Evolutionary conservation across 257 asterid species (phyloP).

Genomic region (Fraxinus cuspidata): DNA sequence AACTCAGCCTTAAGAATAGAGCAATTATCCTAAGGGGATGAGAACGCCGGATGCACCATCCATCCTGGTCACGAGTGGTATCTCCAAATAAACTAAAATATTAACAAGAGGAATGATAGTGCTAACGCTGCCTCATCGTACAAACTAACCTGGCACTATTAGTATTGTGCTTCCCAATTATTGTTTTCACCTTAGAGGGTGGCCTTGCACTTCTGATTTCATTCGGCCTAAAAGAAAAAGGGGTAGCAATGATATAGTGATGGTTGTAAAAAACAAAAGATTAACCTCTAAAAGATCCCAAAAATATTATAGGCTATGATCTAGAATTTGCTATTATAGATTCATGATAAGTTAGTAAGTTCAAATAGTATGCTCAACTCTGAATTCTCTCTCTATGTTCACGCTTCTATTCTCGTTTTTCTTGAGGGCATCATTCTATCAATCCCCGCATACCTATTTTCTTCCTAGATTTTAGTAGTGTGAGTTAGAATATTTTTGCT

Average conservation of each 20-base stretch:
- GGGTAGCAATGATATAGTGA: not conserved
- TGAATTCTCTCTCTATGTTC: conserved; percentile 17
- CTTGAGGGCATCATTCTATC: not conserved
- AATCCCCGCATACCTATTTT: not conserved
- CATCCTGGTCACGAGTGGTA: no score
- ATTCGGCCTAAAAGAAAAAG: not conserved
- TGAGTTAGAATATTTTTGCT: not conserved
- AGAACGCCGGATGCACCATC: no score
- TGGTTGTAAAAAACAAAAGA: not conserved
- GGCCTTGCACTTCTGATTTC: not conserved
- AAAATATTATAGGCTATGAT: conserved; percentile 5
- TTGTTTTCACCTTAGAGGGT: not conserved
- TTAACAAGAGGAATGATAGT: no score
- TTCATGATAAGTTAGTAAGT: conserved; percentile 4
- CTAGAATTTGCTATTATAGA: conserved; percentile 14
- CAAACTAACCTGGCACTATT: not conserved
- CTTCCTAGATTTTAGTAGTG: not conserved
- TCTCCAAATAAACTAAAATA: no score
- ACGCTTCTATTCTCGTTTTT: conserved; percentile 1
- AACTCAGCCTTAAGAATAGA: no score
- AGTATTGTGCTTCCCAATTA: conserved; percentile 12
- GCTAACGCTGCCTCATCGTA: no score
- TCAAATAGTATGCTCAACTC: not conserved
- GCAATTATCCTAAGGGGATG: no score
- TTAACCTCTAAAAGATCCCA: conserved; percentile 8